phyloP scores from a whole-genome alignment of 1,284 basidiomycete species.

The Schizophyllum amplum region DNA sequence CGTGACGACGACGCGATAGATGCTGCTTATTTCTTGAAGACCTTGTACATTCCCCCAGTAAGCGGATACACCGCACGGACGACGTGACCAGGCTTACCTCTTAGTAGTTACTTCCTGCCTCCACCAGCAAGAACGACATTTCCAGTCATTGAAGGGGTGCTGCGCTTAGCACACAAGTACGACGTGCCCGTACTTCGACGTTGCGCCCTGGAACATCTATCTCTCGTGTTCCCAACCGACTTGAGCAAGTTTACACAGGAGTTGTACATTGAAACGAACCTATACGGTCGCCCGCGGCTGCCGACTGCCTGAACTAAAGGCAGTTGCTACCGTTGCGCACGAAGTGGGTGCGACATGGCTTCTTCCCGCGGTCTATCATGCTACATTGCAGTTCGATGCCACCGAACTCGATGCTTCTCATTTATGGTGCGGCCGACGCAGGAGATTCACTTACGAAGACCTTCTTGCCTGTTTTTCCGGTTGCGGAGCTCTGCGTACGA shows the following conservation, averaged over 20 bases:
- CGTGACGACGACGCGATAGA: conserved; percentile 2
- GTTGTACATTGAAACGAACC: no score
- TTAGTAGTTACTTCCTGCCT: background rate
- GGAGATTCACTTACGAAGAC: no score
- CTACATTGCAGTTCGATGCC: no score
- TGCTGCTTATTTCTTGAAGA: background rate
- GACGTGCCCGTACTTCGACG: background rate
- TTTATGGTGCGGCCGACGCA: no score
- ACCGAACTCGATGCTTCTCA: no score
- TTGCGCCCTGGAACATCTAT: background rate
- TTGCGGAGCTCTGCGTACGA: no score
- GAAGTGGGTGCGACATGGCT: background rate
- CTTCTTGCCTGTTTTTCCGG: no score
- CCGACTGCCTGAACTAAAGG: background rate
- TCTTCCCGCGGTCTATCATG: background rate
- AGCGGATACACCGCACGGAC: no score
- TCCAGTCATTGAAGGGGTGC: background rate
- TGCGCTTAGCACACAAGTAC: background rate
- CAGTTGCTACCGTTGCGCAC: background rate
- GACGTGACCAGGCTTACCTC: background rate
- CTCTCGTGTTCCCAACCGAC: background rate
- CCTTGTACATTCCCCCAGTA: background rate
- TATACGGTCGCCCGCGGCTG: background rate
- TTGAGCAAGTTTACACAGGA: background rate
- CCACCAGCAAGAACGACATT: background rate